A percentile compares a stretch with the other conserved stretches of the same genome.
phyloP scores from a whole-genome alignment of 2,329 filamentous ascomycete species.

The Penicillium sp. region DNA sequence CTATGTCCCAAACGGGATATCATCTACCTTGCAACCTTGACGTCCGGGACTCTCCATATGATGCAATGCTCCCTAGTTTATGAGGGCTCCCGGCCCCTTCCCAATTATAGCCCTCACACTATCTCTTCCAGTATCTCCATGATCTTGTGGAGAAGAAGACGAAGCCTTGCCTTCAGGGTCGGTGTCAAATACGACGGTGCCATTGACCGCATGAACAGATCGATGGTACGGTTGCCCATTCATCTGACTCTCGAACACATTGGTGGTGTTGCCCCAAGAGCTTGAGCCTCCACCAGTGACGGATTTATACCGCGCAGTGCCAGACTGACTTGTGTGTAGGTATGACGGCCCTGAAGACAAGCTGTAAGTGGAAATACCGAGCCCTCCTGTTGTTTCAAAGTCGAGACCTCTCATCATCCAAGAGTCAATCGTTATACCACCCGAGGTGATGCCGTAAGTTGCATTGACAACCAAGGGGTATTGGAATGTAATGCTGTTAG shows the following conservation, averaged over 20 bases:
- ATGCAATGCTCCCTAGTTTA: background rate
- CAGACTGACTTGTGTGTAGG: conserved; percentile 30
- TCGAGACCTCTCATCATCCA: conserved; percentile 51
- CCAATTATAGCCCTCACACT: background rate
- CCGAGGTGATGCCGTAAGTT: conserved; percentile 44
- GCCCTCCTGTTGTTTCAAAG: conserved; percentile 40
- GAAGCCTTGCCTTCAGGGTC: background rate
- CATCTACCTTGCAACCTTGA: background rate
- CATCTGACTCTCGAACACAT: conserved; percentile 24
- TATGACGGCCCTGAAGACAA: conserved; percentile 42
- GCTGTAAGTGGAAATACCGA: conserved; percentile 58
- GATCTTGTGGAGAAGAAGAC: background rate
- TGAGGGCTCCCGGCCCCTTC: background rate
- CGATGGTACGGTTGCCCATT: conserved; percentile 22
- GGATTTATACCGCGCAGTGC: conserved; percentile 28
- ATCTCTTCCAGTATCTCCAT: background rate
- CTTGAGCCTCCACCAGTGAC: conserved; percentile 20
- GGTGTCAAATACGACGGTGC: conserved; percentile 22
- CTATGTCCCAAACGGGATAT: background rate
- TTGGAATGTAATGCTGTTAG: conserved; percentile 45
- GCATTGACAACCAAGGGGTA: conserved; percentile 63
- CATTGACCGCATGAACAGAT: conserved; percentile 27
- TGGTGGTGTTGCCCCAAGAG: conserved; percentile 30
- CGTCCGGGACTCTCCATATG: background rate
- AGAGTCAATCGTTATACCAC: conserved; percentile 50